Conservation (phyloP, 2,329 filamentous ascomycete species). For the Fusarium odoratissimum region DNA sequence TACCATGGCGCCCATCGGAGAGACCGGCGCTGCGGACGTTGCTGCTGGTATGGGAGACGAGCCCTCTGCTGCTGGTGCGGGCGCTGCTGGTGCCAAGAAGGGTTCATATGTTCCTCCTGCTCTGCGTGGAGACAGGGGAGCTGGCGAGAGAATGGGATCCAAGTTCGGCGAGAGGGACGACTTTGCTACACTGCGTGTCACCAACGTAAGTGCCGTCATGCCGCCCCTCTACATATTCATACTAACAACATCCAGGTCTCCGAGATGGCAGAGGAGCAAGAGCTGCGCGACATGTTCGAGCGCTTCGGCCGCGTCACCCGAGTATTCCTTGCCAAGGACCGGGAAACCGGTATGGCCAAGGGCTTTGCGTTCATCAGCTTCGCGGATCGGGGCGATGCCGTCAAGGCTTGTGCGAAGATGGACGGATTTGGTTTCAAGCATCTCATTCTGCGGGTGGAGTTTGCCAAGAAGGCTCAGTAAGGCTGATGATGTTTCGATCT, state of each 20-base stretch:
- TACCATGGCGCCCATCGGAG: constrained; percentile 91
- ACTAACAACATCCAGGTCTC: constrained; percentile 73
- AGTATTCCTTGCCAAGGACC: constrained; percentile 97
- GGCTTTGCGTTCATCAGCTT: constrained; percentile 99
- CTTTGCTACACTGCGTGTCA: constrained; percentile 94
- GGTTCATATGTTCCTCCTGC: constrained; percentile 95
- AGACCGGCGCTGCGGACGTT: constrained; percentile 64
- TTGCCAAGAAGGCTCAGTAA: constrained; percentile 77
- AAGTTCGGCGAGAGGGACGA: constrained; percentile 96
- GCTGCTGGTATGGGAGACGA: constrained; percentile 68
- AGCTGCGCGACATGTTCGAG: constrained; percentile 98
- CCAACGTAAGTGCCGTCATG: constrained; percentile 78
- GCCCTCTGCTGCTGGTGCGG: constrained; percentile 56
- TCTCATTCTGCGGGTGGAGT: constrained; percentile 87
- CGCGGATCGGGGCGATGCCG: constrained; percentile 88
- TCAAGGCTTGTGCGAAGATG: constrained; percentile 96
- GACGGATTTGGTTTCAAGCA: constrained; percentile 94
- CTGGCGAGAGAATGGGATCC: constrained; percentile 86
- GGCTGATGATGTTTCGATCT: constrained; percentile 45
- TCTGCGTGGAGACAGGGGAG: constrained; percentile 76
- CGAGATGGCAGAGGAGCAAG: constrained; percentile 95
- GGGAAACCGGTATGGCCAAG: constrained; percentile 95
- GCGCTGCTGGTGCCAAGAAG: constrained; percentile 63
- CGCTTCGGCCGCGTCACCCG: constrained; percentile 95
- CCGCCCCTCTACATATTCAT: background rate